Conservation (phyloP, 352 stramenopile species). For the Phytopythium delawarense region DNA sequence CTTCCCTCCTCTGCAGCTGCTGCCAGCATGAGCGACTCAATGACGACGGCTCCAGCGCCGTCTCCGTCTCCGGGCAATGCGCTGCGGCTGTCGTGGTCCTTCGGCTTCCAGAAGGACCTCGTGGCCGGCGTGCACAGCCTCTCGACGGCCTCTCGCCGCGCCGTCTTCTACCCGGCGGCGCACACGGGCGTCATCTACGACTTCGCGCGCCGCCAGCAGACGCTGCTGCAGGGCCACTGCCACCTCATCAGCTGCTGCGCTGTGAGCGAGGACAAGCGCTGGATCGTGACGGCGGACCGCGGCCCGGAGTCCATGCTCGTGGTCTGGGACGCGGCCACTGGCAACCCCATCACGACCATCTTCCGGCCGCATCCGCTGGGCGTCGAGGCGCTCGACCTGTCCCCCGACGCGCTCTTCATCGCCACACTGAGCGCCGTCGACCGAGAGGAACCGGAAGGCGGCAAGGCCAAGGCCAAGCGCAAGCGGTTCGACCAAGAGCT, state of each 20-base stretch:
- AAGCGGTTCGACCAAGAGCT: constrained; percentile 70
- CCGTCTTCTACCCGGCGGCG: constrained; percentile 89
- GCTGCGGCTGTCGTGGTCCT: constrained; percentile 78
- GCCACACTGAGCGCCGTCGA: constrained; percentile 72
- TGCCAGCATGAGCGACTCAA: neutral
- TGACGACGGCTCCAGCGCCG: neutral
- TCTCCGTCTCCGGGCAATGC: constrained; percentile 38
- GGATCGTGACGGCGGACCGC: constrained; percentile 89
- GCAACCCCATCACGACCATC: constrained; percentile 89
- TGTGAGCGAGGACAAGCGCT: constrained; percentile 91
- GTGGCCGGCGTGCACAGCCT: constrained; percentile 87
- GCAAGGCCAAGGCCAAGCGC: constrained; percentile 8
- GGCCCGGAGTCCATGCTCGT: constrained; percentile 90
- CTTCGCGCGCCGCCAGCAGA: constrained; percentile 81
- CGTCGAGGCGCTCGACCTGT: constrained; percentile 87
- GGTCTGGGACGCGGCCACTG: constrained; percentile 84
- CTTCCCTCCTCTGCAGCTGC: neutral
- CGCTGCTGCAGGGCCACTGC: constrained; percentile 89
- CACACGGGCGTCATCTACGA: constrained; percentile 94
- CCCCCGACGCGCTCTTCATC: constrained; percentile 84
- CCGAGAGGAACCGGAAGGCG: constrained; percentile 8
- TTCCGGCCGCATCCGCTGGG: constrained; percentile 79
- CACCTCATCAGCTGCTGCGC: constrained; percentile 88
- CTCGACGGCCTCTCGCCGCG: constrained; percentile 49
- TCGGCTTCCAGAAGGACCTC: constrained; percentile 91